Percentiles rank a stretch among this genome's conserved stretches.
These are phyloP conservation scores for Flaveria floridana DNA, from an alignment of 140 eudicot species.

Conservation along the genomic window DNA sequence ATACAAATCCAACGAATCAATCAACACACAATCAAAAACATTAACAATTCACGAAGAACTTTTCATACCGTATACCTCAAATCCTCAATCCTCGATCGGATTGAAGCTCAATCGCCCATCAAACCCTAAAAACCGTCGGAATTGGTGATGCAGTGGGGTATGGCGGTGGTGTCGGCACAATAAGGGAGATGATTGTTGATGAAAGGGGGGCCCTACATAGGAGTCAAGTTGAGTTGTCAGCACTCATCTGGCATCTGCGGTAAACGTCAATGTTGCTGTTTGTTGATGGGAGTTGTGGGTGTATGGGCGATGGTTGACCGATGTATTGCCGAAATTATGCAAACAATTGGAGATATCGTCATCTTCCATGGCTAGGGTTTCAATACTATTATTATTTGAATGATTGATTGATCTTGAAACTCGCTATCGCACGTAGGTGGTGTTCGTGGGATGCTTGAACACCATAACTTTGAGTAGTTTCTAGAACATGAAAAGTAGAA, in stretches of 20 bases:
- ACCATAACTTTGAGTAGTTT: conserved; percentile 26
- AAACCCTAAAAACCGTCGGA: conserved; percentile 24
- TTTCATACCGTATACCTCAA: conserved; percentile 15
- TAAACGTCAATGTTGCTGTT: conserved; percentile 21
- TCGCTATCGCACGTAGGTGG: conserved; percentile 3
- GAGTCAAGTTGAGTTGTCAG: conserved; percentile 22
- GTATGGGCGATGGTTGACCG: conserved; percentile 19
- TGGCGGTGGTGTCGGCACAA: conserved; percentile 20
- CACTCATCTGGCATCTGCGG: conserved; percentile 22
- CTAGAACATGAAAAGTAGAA: background rate
- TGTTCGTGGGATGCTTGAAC: conserved; percentile 24
- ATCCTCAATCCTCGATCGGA: background rate
- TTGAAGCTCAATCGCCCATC: conserved; percentile 8
- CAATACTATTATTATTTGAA: conserved; percentile 9
- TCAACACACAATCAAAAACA: background rate
- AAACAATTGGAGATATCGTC: conserved; percentile 9
- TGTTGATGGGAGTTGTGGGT: background rate
- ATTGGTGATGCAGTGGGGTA: conserved; percentile 5
- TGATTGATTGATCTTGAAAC: conserved; percentile 23
- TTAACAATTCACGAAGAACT: background rate
- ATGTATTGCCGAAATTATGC: background rate
- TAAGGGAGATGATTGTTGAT: conserved; percentile 29
- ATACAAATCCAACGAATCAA: conserved; percentile 9
- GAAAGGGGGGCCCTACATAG: conserved; percentile 33
- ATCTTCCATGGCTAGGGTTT: conserved; percentile 30